phyloP scores from a whole-genome alignment of 768 basidiomycete species.

The Dentipellis sp. region DNA sequence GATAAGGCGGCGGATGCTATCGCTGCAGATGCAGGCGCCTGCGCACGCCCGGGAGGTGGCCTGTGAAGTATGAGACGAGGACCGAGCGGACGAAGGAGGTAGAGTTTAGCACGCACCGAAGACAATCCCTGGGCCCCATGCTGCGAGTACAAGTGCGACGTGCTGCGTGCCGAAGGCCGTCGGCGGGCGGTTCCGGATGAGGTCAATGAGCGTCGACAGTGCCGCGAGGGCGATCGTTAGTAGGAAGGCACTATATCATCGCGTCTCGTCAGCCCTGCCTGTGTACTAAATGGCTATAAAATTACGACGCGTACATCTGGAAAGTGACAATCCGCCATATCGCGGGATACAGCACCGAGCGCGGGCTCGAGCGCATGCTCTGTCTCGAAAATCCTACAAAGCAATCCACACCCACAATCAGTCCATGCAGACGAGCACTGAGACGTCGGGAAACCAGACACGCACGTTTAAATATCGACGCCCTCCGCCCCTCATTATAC shows the following conservation, averaged over 20 bases:
- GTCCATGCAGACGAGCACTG: background rate
- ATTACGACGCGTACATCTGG: slow-evolving; percentile 41
- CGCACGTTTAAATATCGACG: slow-evolving; percentile 8
- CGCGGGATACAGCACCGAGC: slow-evolving; percentile 26
- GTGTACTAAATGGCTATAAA: background rate
- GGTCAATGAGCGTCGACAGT: slow-evolving; percentile 43
- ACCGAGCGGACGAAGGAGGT: background rate
- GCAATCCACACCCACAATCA: background rate
- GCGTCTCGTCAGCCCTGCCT: background rate
- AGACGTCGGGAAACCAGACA: background rate
- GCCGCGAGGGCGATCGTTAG: slow-evolving; percentile 37
- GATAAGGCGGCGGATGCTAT: background rate
- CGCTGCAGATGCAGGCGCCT: slow-evolving; percentile 3
- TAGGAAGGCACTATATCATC: slow-evolving; percentile 32
- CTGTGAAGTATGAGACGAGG: slow-evolving; percentile 15
- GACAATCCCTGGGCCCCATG: slow-evolving; percentile 49
- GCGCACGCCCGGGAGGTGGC: slow-evolving; percentile 23
- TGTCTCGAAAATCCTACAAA: slow-evolving; percentile 6
- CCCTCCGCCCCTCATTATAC: background rate
- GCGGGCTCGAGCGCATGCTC: slow-evolving; percentile 1
- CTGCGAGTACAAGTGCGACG: slow-evolving; percentile 45
- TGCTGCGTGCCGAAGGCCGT: slow-evolving; percentile 58
- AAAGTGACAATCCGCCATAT: slow-evolving; percentile 48
- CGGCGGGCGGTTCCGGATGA: slow-evolving; percentile 30
- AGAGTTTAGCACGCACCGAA: slow-evolving; percentile 32